These are phyloP conservation scores for Ramaria rubella DNA, from an alignment of 768 basidiomycete genomes.

Conservation along the genomic window DNA sequence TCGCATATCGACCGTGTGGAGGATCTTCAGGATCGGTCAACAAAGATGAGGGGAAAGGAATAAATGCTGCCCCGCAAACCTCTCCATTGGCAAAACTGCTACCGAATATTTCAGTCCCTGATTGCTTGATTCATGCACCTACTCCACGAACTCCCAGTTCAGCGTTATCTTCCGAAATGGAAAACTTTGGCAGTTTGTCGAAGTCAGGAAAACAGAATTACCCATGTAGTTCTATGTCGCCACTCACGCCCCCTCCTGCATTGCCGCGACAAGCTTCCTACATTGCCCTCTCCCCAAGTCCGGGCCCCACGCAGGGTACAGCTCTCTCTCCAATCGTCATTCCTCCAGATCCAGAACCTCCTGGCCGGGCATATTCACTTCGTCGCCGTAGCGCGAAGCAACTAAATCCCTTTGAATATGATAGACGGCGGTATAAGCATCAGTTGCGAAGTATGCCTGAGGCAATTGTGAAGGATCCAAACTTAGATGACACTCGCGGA, in stretches of 20 bases:
- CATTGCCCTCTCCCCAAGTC: not conserved
- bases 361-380: conserved; percentile 36
- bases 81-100: no score
- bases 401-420: conserved; percentile 54
- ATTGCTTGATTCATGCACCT: not conserved
- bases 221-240: not conserved
- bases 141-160: not conserved
- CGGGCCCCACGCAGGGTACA: not conserved
- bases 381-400: conserved; percentile 51
- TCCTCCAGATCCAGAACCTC: conserved; percentile 2
- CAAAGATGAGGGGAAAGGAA: no score
- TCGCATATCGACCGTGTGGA: not conserved
- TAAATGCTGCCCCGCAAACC: no score
- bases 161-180: no score
- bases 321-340: not conserved
- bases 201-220: not conserved
- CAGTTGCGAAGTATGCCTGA: conserved; percentile 53
- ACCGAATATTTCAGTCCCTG: not conserved
- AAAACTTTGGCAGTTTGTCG: not conserved
- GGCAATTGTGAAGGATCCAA: conserved; percentile 47
- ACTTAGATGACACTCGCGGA: not conserved
- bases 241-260: not conserved
- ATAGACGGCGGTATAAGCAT: conserved; percentile 45
- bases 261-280: not conserved
- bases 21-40: no score